Base-by-base conservation (phyloP, 139 green algal species). In the Closterium sp. region DNA sequence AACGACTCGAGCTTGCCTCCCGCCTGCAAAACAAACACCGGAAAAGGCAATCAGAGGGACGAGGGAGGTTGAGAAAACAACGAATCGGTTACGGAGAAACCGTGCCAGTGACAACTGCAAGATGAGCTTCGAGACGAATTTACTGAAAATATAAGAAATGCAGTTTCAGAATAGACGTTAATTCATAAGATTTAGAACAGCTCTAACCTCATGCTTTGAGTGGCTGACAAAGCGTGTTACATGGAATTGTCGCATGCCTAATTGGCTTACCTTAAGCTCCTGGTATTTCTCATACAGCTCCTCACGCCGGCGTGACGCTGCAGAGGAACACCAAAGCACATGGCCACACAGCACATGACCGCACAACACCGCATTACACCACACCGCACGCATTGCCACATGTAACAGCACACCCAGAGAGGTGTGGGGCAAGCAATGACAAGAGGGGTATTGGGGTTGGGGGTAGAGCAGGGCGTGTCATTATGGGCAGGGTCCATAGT, bases 1-100 rank as follows among this genome's bases (percentile, higher is more conserved):
- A 95, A 98, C 92, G 97, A 97, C 70, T 98, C 96, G 94, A 98
- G 96, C 91, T 92, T 93, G 79, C 91, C 97, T 88, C 5, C 22
- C 89, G 19, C 9, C 90, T 92, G 79, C 90, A 92, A 21, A 17
- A 29, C 24, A 30, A 9, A 21, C 29, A 62, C 28, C 70, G 31
- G 30, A 31, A 30, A 30, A 89, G 31, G 32, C 28, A 34, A 89
- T 5, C n/a, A n/a, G 34, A 89, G 32, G 86, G 32, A 38, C 34
- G 34, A 45, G 30, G 11, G 86, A 2, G 31, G 31, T 27, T 89
- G 38, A 30, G 87, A 22, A 90, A 30, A 79, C 42, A 31, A 86
- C 28, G 0, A 42, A 6, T 42, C 9, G 34, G 34, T 6, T 42
- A 42, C 1, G 34, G 34, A 42, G 34, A 42, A 6, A 70, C n/a